These are phyloP conservation scores for Botryotinia globosa DNA, from an alignment of 2,329 filamentous ascomycete species.

Conservation along the genomic window DNA sequence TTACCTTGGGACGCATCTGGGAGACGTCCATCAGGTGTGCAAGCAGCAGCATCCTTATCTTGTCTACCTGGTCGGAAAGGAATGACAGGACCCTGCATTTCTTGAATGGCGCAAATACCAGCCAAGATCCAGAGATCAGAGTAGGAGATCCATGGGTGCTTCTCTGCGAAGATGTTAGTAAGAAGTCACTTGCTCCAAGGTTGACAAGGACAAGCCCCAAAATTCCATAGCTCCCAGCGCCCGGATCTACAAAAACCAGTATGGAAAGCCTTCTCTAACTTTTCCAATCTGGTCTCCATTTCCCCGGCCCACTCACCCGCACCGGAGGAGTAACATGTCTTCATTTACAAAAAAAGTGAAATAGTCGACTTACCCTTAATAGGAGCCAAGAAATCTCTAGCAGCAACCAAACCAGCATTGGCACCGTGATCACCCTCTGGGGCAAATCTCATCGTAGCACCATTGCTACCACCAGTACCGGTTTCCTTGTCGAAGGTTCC, in stretches of 20 bases:
- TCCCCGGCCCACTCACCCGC: background rate
- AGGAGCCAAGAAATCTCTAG: conserved; percentile 89
- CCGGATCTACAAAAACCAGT: background rate
- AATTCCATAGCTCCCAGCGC: background rate
- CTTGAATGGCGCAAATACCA: conserved; percentile 83
- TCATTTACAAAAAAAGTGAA: background rate
- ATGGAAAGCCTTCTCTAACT: background rate
- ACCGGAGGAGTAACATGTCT: background rate
- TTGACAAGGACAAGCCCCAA: background rate
- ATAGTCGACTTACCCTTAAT: conserved; percentile 64
- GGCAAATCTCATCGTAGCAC: conserved; percentile 92
- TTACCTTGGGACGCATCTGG: conserved; percentile 77
- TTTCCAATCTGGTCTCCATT: background rate
- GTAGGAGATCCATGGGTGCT: conserved; percentile 95
- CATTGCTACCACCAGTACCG: conserved; percentile 88
- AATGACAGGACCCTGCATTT: conserved; percentile 86
- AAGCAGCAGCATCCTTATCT: conserved; percentile 76
- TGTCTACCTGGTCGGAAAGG: conserved; percentile 83
- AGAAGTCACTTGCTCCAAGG: background rate
- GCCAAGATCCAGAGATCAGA: conserved; percentile 95
- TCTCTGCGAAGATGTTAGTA: conserved; percentile 45
- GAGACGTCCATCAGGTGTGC: conserved; percentile 90
- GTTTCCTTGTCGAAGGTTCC: conserved; percentile 91
- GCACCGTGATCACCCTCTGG: conserved; percentile 89
- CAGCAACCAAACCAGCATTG: conserved; percentile 83